A percentile compares a stretch with the other conserved stretches of the same genome.
Evolutionary conservation across 345 rosid species (phyloP).

Genomic region (Noccaea caerulescens): DNA sequence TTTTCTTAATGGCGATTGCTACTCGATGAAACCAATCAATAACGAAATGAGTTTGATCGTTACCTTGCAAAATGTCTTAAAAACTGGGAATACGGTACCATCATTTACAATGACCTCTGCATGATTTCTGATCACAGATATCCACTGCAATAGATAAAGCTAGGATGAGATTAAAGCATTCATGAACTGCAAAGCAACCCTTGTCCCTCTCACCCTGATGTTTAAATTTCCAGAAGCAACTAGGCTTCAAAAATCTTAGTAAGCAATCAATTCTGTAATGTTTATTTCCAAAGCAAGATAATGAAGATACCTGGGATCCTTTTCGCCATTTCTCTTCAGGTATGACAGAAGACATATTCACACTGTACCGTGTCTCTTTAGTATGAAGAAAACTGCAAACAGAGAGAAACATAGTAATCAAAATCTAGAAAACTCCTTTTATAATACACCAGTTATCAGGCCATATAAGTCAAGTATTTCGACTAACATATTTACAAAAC

Average conservation of each 20-base stretch:
- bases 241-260: not conserved
- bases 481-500: conserved; percentile 35
- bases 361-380: conserved; percentile 71
- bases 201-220: conserved; percentile 5
- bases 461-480: conserved; percentile 4
- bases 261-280: not conserved
- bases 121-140: conserved; percentile 72
- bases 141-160: conserved; percentile 66
- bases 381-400: conserved; percentile 69
- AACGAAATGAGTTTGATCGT: not conserved
- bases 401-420: conserved; percentile 15
- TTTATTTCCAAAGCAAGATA: not conserved
- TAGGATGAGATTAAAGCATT: not conserved
- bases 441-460: conserved; percentile 31
- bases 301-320: conserved; percentile 80
- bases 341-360: conserved; percentile 68
- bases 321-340: conserved; percentile 79
- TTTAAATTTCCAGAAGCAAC: conserved; percentile 12
- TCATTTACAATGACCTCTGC: conserved; percentile 76
- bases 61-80: conserved; percentile 82
- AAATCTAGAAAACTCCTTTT: conserved; percentile 12
- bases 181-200: conserved; percentile 8
- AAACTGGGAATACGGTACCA: conserved; percentile 61
- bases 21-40: conserved; percentile 23
- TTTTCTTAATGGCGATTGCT: not conserved